These are phyloP conservation scores for Hemerocallis citrina DNA, from an alignment of 106 monocot species.

Conservation along the genomic window DNA sequence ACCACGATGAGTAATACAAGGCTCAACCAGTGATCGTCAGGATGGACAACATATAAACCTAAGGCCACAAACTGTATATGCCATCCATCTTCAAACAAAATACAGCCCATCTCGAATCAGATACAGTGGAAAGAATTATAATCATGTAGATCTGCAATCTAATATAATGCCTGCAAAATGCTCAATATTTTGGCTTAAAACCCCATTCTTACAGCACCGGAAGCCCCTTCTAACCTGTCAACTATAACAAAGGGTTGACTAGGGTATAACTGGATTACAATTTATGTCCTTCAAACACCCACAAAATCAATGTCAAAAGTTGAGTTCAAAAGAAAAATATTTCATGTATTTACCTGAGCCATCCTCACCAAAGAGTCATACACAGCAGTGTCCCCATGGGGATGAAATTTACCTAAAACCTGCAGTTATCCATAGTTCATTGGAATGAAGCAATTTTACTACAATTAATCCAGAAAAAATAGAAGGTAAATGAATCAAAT, in stretches of 20 bases:
- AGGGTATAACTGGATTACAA: neutral
- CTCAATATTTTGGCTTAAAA: no score
- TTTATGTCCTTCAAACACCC: neutral
- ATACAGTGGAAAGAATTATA: neutral
- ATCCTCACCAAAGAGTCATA: constrained; percentile 95
- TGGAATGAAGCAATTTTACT: neutral
- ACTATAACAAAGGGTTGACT: neutral
- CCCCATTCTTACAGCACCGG: no score
- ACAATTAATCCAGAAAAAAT: neutral
- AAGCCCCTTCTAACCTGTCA: no score
- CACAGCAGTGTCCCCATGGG: constrained; percentile 94
- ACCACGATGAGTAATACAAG: neutral
- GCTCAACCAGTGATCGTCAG: neutral
- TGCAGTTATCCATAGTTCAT: constrained; percentile 13
- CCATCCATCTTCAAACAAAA: neutral
- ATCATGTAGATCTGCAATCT: neutral
- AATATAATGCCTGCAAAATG: neutral
- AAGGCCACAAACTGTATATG: neutral
- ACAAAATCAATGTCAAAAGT: neutral
- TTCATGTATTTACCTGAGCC: constrained; percentile 73
- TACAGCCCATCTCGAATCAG: neutral
- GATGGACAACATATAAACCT: neutral
- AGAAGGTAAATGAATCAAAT: neutral
- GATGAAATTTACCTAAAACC: constrained; percentile 99
- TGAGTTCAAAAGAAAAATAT: neutral